Evolutionary conservation across 2,329 filamentous ascomycete species (phyloP).

Genomic region (Beauveria pseudobassiana): DNA sequence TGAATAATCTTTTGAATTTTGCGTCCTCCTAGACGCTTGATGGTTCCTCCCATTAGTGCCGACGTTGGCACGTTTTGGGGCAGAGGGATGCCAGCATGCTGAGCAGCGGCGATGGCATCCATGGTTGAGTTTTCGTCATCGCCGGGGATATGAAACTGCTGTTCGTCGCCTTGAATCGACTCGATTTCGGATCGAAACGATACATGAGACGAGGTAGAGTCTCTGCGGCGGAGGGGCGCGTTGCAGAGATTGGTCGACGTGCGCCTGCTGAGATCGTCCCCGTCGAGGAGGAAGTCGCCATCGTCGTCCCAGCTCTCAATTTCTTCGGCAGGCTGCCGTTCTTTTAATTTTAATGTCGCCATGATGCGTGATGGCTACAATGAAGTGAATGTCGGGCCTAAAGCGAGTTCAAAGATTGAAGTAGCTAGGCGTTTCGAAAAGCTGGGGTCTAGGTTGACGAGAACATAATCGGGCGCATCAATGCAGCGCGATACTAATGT

Average conservation of each 20-base stretch:
- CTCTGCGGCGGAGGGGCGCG: conserved; percentile 48
- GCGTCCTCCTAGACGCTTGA: conserved; percentile 75
- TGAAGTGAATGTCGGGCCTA: conserved; percentile 3
- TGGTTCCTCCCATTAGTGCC: conserved; percentile 84
- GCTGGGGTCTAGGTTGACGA: conserved; percentile 1
- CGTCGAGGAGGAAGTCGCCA: conserved; percentile 64
- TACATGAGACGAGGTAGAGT: conserved; percentile 73
- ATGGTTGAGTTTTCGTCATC: conserved; percentile 78
- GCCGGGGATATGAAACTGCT: conserved; percentile 74
- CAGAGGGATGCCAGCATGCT: conserved; percentile 84
- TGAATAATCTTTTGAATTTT: conserved; percentile 66
- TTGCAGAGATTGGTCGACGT: conserved; percentile 40
- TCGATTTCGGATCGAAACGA: conserved; percentile 80
- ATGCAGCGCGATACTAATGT: background rate
- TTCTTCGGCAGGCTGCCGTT: conserved; percentile 45
- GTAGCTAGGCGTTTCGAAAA: conserved; percentile 4
- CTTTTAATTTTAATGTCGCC: conserved; percentile 48
- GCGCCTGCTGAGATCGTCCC: conserved; percentile 55
- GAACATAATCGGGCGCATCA: conserved; percentile 10
- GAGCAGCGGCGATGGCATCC: conserved; percentile 81
- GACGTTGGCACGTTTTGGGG: conserved; percentile 81
- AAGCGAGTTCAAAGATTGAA: conserved; percentile 4
- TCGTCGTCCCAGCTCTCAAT: conserved; percentile 71
- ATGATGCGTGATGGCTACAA: conserved; percentile 28
- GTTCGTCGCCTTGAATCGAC: conserved; percentile 70